Conservation (phyloP, 768 basidiomycete genomes). For the Leccinum barrowsii region DNA sequence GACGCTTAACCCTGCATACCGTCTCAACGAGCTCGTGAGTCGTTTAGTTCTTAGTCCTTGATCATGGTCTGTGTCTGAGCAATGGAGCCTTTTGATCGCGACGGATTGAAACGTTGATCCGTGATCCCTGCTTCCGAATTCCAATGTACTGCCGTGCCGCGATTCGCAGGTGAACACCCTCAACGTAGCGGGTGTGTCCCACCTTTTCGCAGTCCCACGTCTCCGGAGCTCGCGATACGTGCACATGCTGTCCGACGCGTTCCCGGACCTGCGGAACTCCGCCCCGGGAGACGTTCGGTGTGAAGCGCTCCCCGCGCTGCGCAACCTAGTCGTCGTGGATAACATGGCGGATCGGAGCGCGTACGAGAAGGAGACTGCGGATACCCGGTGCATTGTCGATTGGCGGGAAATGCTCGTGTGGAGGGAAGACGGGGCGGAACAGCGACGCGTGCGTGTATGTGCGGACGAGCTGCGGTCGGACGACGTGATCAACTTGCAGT, state of each 20-base stretch:
- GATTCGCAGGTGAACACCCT: slow-evolving; percentile 53
- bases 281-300: slow-evolving; percentile 55
- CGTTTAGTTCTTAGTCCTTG: background rate
- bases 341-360: slow-evolving; percentile 43
- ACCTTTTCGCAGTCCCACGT: slow-evolving; percentile 69
- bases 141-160: background rate
- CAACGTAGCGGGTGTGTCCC: slow-evolving; percentile 59
- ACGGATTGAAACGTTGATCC: background rate
- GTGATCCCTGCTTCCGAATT: background rate
- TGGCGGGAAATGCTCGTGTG: slow-evolving; percentile 73
- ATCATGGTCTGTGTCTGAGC: background rate
- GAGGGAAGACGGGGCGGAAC: slow-evolving; percentile 50
- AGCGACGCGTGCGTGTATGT: slow-evolving; percentile 41
- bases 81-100: background rate
- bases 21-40: slow-evolving; percentile 64
- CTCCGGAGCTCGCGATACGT: slow-evolving; percentile 66
- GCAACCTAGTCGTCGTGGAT: slow-evolving; percentile 64
- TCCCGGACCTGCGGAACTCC: slow-evolving; percentile 51
- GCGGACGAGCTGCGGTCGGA: slow-evolving; percentile 45
- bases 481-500: slow-evolving; percentile 80
- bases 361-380: slow-evolving; percentile 37
- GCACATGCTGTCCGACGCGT: slow-evolving; percentile 51
- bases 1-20: slow-evolving; percentile 81
- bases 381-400: slow-evolving; percentile 53
- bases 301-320: slow-evolving; percentile 55